phyloP scores from a whole-genome alignment of 2,329 filamentous ascomycete genomes.

The Apiospora koreana region DNA sequence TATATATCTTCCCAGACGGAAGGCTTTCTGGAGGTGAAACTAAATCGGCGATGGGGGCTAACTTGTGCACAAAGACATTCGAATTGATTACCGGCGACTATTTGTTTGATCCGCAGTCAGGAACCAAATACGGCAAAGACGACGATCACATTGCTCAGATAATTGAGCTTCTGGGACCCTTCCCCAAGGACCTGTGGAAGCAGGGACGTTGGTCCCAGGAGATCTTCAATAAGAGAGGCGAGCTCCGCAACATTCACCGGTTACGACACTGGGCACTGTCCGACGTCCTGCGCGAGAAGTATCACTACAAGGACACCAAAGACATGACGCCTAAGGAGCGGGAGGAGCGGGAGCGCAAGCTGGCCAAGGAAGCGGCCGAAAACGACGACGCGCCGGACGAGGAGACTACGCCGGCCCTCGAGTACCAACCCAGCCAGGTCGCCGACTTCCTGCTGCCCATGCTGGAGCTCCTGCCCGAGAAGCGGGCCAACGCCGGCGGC shows the following conservation, averaged over 20 bases:
- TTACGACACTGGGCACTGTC: conserved; percentile 93
- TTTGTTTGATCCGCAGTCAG: conserved; percentile 96
- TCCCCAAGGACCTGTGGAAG: conserved; percentile 88
- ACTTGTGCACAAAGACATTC: conserved; percentile 67
- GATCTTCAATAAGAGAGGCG: conserved; percentile 97
- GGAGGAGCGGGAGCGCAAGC: conserved; percentile 44
- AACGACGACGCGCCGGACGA: conserved; percentile 33
- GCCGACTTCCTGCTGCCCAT: conserved; percentile 85
- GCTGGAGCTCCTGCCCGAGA: conserved; percentile 85
- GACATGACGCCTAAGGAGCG: conserved; percentile 56
- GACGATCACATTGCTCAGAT: conserved; percentile 99
- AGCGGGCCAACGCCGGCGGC: conserved; percentile 90
- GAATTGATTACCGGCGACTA: conserved; percentile 98
- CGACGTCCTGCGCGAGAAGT: conserved; percentile 93
- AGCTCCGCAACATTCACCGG: conserved; percentile 95
- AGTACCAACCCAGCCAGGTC: conserved; percentile 49
- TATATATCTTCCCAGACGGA: not conserved
- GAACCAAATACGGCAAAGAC: conserved; percentile 98
- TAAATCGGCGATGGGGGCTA: not conserved
- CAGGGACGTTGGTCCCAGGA: conserved; percentile 97
- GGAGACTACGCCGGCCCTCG: conserved; percentile 23
- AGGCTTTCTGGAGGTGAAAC: not conserved
- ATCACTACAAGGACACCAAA: conserved; percentile 86
- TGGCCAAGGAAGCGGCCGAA: conserved; percentile 32
- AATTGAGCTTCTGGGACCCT: conserved; percentile 91